Evolutionary conservation across 768 basidiomycete species (phyloP).

Genomic region (Astraeus odoratus): DNA sequence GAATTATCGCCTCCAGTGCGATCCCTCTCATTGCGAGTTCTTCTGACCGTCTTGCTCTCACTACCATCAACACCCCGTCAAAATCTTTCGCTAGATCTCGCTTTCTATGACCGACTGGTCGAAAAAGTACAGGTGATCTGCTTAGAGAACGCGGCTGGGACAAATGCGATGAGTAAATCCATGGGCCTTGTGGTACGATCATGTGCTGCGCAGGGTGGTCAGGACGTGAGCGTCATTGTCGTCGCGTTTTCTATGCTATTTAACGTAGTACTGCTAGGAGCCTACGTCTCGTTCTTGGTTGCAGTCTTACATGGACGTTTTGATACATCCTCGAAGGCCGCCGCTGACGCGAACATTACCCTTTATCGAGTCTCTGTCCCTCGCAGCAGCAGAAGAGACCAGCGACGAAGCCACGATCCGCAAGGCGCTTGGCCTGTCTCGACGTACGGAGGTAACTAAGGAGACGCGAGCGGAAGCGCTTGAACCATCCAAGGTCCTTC

Average conservation of each 20-base stretch:
- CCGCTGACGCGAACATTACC: slow-evolving; percentile 66
- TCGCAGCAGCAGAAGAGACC: slow-evolving; percentile 58
- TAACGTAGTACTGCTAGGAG: slow-evolving; percentile 9
- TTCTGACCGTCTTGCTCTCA: slow-evolving; percentile 50
- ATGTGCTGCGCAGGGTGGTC: slow-evolving; percentile 19
- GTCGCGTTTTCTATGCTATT: background rate
- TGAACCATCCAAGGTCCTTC: slow-evolving; percentile 1
- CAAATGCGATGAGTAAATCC: slow-evolving; percentile 53
- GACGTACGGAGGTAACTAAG: slow-evolving; percentile 7
- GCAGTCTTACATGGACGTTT: slow-evolving; percentile 44
- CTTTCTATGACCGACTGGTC: slow-evolving; percentile 40
- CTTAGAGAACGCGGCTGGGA: slow-evolving; percentile 45
- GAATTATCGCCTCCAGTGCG: slow-evolving; percentile 46
- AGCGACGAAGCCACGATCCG: slow-evolving; percentile 52
- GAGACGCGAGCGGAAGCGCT: background rate
- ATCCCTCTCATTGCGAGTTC: slow-evolving; percentile 52
- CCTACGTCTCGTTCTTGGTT: slow-evolving; percentile 10
- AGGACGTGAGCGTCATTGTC: slow-evolving; percentile 21
- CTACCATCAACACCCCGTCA: slow-evolving; percentile 51
- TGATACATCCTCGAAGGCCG: slow-evolving; percentile 77
- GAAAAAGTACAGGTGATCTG: slow-evolving; percentile 41
- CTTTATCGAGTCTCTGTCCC: slow-evolving; percentile 50
- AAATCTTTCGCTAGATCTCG: slow-evolving; percentile 45
- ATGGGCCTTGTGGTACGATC: slow-evolving; percentile 48
- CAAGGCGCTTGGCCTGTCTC: slow-evolving; percentile 32